Evolutionary conservation across 2,329 filamentous ascomycete species (phyloP).

Genomic region (Coleophoma crateriformis): DNA sequence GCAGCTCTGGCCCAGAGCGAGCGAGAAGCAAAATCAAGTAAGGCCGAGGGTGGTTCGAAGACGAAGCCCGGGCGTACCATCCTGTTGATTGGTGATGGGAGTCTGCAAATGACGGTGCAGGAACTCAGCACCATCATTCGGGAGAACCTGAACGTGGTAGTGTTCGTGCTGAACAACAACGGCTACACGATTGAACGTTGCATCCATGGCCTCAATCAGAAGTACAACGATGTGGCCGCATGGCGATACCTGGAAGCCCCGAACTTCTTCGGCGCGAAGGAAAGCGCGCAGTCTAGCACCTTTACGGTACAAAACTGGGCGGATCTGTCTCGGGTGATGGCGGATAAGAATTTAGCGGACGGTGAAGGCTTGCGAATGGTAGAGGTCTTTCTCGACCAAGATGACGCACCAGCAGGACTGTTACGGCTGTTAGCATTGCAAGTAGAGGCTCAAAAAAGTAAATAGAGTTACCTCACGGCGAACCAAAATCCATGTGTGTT

Average conservation of each 20-base stretch:
- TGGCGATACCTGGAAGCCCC: constrained; percentile 47
- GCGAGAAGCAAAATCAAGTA: background rate
- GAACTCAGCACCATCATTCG: constrained; percentile 78
- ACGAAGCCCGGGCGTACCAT: constrained; percentile 23
- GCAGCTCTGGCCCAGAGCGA: constrained; percentile 49
- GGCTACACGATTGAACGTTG: constrained; percentile 54
- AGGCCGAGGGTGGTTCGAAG: too few species aligned
- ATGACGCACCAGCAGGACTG: too few species aligned
- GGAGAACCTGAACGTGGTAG: constrained; percentile 53
- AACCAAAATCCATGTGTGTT: too few species aligned
- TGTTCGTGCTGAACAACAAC: constrained; percentile 52
- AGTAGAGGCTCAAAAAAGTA: too few species aligned
- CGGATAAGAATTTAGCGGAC: too few species aligned
- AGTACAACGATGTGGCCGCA: constrained; percentile 49
- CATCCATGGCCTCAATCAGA: constrained; percentile 47
- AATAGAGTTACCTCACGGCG: too few species aligned
- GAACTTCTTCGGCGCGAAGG: constrained; percentile 39
- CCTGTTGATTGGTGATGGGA: constrained; percentile 69
- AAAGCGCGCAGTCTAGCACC: constrained; percentile 4
- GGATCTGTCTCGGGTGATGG: too few species aligned
- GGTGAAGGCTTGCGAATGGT: too few species aligned
- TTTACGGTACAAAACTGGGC: too few species aligned
- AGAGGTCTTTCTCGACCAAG: too few species aligned
- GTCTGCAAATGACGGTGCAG: constrained; percentile 76
- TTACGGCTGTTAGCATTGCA: too few species aligned